Evolutionary conservation across 1,284 basidiomycete species (phyloP), one percentile per base, ranked within the genome.

Genomic region (Cronartium ribicola): DNA sequence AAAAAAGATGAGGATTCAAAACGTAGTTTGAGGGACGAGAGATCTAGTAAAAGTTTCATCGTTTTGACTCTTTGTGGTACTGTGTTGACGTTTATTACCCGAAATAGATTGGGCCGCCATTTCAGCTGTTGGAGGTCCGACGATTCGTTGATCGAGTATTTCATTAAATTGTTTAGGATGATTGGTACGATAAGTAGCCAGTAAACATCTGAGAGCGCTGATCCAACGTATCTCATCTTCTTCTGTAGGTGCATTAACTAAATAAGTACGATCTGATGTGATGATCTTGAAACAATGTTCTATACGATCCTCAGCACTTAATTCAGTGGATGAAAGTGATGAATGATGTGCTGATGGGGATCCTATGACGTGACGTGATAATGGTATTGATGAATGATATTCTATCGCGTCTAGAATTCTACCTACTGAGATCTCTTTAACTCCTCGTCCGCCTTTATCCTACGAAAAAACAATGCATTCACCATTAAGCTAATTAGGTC

Each of bases 181-280:
- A n/a, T 70, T 70, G 22, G 57, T 61, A 37, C 69, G 62, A 57
- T 64, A 62, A 22, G 67, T 84, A 13, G 89, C 89, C 77, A 98
- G 88, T 78, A 98, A 85, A 77, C 93, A 93, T 69, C 92, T 88
- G 62, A 98, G 87, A 8, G 94, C 93, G 61, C 92, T 92, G 57
- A 98, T 84, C 96, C 96, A 99, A 81, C 91, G 91, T 82, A 98
- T 96, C 83, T 98, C 96, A 79, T 98, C 95, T 79, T 98, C 96
- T 82, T 98, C 96, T 73, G 87, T 90, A 3, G 96, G 95, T 10
- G 95, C 96, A 79, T 94, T 97, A 22, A 98, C 85, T 75, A 97
- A 83, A 76, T 92, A 85, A 29, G 90, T 89, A 72, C 93, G 87
- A 82, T 95, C 94, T 75, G 93, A 94, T 41, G 94, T 98, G 78